These are phyloP conservation scores for Fusarium setosum DNA, from an alignment of 2,329 filamentous ascomycete genomes.

Conservation along the genomic window DNA sequence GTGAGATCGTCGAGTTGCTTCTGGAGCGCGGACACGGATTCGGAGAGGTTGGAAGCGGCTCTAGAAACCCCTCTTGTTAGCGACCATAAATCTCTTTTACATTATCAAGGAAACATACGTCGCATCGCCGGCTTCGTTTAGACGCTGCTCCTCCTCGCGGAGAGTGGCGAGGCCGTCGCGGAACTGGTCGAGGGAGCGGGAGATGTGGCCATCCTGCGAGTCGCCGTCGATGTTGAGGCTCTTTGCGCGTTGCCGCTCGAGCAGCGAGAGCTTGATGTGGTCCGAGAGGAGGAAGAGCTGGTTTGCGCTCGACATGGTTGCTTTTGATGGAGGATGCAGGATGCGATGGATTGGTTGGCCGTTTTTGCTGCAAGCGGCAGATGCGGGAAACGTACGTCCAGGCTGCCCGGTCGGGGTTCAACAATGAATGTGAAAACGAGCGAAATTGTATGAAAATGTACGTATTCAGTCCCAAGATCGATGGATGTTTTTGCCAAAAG, in stretches of 20 bases:
- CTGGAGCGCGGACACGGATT: constrained; percentile 76
- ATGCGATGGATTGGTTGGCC: constrained; percentile 1
- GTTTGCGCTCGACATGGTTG: constrained; percentile 62
- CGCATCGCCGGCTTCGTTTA: constrained; percentile 73
- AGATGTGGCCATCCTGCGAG: constrained; percentile 89
- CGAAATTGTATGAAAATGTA: background rate
- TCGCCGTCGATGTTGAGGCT: constrained; percentile 82
- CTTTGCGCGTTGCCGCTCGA: constrained; percentile 89
- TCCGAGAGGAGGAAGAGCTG: constrained; percentile 95
- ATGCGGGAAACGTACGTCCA: background rate
- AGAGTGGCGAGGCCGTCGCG: constrained; percentile 81
- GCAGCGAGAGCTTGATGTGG: constrained; percentile 94
- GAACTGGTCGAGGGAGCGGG: constrained; percentile 87
- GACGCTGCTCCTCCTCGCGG: constrained; percentile 70
- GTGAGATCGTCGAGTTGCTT: constrained; percentile 82
- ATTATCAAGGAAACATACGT: constrained; percentile 56
- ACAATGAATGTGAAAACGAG: background rate
- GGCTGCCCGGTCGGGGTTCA: background rate
- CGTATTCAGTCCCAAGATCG: constrained; percentile 10
- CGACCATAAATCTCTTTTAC: background rate
- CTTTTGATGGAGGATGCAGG: background rate
- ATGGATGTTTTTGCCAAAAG: constrained; percentile 9
- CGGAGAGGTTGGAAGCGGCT: constrained; percentile 62
- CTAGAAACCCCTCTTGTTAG: constrained; percentile 47
- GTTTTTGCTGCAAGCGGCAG: background rate